phyloP scores from a whole-genome alignment of 179 eudicot genomes.

The Monotropa hypopitys region DNA sequence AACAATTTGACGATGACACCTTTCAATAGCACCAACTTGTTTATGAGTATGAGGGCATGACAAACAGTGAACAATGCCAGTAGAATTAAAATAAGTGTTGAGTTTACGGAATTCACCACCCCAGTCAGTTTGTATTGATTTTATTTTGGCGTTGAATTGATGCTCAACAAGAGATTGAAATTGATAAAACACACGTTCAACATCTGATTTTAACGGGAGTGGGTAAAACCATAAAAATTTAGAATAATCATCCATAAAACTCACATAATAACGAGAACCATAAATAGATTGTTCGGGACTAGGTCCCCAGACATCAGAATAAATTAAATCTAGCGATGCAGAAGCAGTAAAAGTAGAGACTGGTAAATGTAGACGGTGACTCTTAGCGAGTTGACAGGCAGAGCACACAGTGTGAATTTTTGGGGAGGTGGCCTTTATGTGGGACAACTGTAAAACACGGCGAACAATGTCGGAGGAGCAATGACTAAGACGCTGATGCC shows the following conservation, averaged over 20 bases:
- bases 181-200: neutral
- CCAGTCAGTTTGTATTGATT: conserved; percentile 8
- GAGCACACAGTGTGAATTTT: too few relatives aligned
- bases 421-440: too few relatives aligned
- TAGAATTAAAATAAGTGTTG: neutral
- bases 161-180: neutral
- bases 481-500: too few relatives aligned
- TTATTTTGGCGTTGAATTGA: neutral
- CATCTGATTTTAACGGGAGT: neutral
- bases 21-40: conserved; percentile 1
- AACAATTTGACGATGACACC: neutral
- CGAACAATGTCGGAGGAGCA: too few relatives aligned
- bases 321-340: neutral
- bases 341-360: neutral
- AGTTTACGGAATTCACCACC: conserved; percentile 6
- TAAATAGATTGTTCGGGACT: neutral
- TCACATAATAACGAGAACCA: conserved; percentile 1
- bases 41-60: conserved; percentile 6
- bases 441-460: too few relatives aligned
- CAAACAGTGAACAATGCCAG: neutral
- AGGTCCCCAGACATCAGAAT: neutral
- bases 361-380: neutral
- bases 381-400: neutral
- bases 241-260: conserved; percentile 1
- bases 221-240: conserved; percentile 3